phyloP scores from a whole-genome alignment of 1,139 yeast genomes.

The Debaryomyces psychrophilus region DNA sequence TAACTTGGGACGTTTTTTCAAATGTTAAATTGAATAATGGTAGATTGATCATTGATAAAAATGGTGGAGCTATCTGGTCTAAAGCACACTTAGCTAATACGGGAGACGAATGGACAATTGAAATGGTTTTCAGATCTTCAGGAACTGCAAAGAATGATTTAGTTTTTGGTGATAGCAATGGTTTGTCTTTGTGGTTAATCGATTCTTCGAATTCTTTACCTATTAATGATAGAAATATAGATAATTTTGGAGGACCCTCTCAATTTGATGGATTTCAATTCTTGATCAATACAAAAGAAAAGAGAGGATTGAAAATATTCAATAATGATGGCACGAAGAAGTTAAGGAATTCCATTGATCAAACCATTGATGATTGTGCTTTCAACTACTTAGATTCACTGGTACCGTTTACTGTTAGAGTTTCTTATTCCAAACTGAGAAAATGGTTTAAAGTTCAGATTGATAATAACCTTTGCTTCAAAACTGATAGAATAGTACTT shows the following conservation, averaged over 20 bases:
- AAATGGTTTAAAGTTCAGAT: conserved; percentile 62
- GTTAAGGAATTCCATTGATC: conserved; percentile 26
- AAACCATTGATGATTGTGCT: conserved; percentile 58
- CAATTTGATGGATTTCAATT: conserved; percentile 65
- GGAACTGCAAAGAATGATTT: conserved; percentile 39
- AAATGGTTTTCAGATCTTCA: conserved; percentile 60
- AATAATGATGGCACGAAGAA: conserved; percentile 57
- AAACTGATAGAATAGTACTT: conserved; percentile 55
- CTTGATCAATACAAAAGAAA: conserved; percentile 50
- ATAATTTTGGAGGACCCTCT: conserved; percentile 53
- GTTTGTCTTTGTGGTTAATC: conserved; percentile 56
- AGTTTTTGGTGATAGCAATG: conserved; percentile 40
- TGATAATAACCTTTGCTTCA: conserved; percentile 71
- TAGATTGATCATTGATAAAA: conserved; percentile 39
- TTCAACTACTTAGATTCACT: conserved; percentile 64
- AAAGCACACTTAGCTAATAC: conserved; percentile 32
- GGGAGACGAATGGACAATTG: conserved; percentile 58
- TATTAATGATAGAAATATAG: conserved; percentile 23
- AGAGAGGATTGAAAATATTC: conserved; percentile 57
- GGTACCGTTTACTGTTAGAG: conserved; percentile 68
- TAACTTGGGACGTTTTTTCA: conserved; percentile 35
- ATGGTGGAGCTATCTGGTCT: conserved; percentile 55
- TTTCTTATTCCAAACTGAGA: conserved; percentile 52
- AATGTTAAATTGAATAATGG: conserved; percentile 41
- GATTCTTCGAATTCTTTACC: conserved; percentile 29